These are phyloP conservation scores for Magnaporthiopsis poae DNA, from an alignment of 2,329 filamentous ascomycete species.

Conservation along the genomic window DNA sequence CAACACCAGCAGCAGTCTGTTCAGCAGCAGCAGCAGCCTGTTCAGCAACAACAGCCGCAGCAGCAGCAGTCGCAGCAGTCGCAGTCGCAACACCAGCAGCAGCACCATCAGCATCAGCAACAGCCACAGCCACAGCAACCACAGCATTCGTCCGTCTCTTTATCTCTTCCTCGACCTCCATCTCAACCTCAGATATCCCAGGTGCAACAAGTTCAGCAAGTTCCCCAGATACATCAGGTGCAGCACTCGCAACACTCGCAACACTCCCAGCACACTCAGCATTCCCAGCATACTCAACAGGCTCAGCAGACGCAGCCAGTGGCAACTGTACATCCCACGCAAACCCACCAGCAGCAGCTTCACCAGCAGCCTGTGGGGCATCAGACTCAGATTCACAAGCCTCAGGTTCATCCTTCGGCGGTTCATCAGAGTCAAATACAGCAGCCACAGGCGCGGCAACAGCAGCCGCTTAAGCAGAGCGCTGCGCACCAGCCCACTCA, in stretches of 20 bases:
- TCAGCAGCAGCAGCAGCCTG: constrained; percentile 14
- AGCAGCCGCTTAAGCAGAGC: background rate
- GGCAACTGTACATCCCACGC: constrained; percentile 4
- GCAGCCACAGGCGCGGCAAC: constrained; percentile 3
- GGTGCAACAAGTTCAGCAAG: constrained; percentile 14
- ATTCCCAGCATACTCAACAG: constrained; percentile 12
- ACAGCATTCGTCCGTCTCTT: constrained; percentile 10
- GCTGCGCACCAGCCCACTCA: constrained; percentile 13
- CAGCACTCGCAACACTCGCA: constrained; percentile 15
- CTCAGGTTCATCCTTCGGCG: constrained; percentile 3
- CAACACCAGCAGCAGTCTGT: constrained; percentile 15
- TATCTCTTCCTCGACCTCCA: constrained; percentile 13
- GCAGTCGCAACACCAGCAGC: constrained; percentile 13
- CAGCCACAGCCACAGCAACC: constrained; percentile 13
- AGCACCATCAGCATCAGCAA: constrained; percentile 13
- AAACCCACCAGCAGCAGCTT: constrained; percentile 3
- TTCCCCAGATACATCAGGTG: constrained; percentile 23
- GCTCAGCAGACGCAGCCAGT: constrained; percentile 12
- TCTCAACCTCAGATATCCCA: constrained; percentile 13
- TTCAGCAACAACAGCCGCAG: constrained; percentile 13
- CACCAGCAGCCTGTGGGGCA: constrained; percentile 5
- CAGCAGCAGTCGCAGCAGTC: constrained; percentile 13
- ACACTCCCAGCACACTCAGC: constrained; percentile 6
- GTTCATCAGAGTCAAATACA: constrained; percentile 6
- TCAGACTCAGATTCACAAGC: constrained; percentile 5